Conservation (phyloP, 2,329 filamentous ascomycete genomes). For the Diaporthe eres region DNA sequence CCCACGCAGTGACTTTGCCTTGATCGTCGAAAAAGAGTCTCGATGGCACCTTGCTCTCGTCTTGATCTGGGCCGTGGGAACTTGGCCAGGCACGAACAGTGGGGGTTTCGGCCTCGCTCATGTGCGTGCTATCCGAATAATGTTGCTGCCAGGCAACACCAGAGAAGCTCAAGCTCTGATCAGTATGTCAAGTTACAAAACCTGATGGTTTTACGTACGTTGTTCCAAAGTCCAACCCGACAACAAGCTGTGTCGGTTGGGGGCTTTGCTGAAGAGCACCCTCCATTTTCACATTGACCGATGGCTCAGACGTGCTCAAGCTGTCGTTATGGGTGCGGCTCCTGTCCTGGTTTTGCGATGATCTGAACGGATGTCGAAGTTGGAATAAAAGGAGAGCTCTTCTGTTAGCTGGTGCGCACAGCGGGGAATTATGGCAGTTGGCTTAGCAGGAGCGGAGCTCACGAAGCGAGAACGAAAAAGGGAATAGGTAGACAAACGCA, state of each 20-base stretch:
- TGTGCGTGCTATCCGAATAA: too few relatives aligned
- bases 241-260: background rate
- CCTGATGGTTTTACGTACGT: background rate
- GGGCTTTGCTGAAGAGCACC: too few relatives aligned
- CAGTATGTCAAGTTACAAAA: rapidly evolving
- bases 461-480: too few relatives aligned
- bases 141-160: background rate
- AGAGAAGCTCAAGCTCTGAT: background rate
- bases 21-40: background rate
- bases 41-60: background rate
- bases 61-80: background rate
- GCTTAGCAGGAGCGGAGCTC: too few relatives aligned
- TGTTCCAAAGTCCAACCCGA: background rate
- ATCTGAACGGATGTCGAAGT: background rate
- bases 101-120: background rate
- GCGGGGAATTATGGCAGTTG: too few relatives aligned
- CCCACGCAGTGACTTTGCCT: background rate
- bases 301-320: background rate
- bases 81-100: background rate
- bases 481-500: too few relatives aligned
- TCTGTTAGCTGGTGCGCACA: background rate
- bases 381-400: background rate
- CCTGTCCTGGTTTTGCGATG: background rate
- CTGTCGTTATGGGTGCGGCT: background rate
- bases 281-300: background rate